Evolutionary conservation across 2,329 filamentous ascomycete species (phyloP), one percentile per base, ranked within the genome.

Genomic region (Talaromyces amestolkiae): DNA sequence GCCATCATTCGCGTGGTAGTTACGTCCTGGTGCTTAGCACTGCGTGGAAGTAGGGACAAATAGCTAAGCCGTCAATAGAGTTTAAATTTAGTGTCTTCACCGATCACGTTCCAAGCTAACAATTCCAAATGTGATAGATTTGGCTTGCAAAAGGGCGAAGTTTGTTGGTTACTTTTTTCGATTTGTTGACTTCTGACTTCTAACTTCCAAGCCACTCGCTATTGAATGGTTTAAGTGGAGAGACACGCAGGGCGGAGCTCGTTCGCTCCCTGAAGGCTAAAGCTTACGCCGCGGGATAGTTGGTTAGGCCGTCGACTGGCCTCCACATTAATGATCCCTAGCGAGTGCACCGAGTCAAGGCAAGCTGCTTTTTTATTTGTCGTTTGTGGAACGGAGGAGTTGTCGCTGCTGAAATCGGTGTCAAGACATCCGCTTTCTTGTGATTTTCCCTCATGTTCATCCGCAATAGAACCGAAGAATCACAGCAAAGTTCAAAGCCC

Each of bases 81-180:
- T 10, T 56, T 37, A 56, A 39, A 22, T 22, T 39, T 56, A 56
- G 53, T 39, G 53, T 56, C 53, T 56, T 56, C 51, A 56, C 31
- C 6, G 17, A 56, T 31, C 27, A 56, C n/a, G 53, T 37, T 39
- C n/a, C 11, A 22, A 56, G 53, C 53, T 37, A 56, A 56, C 5
- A 19, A 37, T 54, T 11, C 51, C 51, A n/a, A 5, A 3, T 54
- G 15, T 37, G 51, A 35, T 35, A 11, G n/a, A 22, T 56, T 24
- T 22, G 10, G 37, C 33, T 19, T 39, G 53, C 8, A 6, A 22
- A 10, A 8, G n/a, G 19, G 33, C 33, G 6, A 56, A 22, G n/a
- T 15, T 24, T 56, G 51, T 54, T 54, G 51, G 51, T 35, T 54
- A 19, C 27, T 15, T 54, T 33, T 19, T 10, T 35, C 13, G 6